Percentiles rank a stretch among this genome's conserved stretches.
Evolutionary conservation across 177 flowering plant genomes (phyloP).

Genomic region (Vitis hybrid): DNA sequence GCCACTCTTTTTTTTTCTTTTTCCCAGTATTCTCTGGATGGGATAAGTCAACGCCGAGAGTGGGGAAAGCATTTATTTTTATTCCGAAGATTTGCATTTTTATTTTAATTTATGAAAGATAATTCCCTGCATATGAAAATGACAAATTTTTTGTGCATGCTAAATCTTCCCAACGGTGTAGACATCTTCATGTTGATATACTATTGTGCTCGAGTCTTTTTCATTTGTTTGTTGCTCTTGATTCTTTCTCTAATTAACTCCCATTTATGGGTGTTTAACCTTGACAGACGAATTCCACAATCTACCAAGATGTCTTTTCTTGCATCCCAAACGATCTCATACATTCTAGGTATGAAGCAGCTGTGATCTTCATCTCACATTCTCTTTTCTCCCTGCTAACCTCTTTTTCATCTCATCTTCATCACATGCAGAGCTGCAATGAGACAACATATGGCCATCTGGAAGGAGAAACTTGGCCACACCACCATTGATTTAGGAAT

Average conservation of each 20-base stretch:
- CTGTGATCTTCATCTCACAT: not conserved
- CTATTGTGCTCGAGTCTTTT: not conserved
- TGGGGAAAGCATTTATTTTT: no score
- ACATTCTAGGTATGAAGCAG: conserved; percentile 62
- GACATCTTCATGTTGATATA: not conserved
- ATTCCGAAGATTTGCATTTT: no score
- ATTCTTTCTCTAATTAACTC: not conserved
- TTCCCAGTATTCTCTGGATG: no score
- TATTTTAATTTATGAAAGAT: no score
- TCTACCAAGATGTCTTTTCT: conserved; percentile 91
- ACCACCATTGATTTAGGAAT: conserved; percentile 91
- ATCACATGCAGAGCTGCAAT: conserved; percentile 56
- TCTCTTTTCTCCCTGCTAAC: not conserved
- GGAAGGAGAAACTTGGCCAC: conserved; percentile 88
- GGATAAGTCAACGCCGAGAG: no score
- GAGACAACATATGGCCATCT: conserved; percentile 61
- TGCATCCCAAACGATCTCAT: conserved; percentile 92
- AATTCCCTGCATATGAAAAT: no score
- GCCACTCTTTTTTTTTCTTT: not conserved
- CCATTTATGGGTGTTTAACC: not conserved
- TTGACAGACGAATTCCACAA: conserved; percentile 76
- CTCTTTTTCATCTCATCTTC: not conserved
- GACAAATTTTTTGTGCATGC: no score
- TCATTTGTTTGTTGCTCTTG: not conserved
- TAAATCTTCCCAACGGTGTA: not conserved